Evolutionary conservation across 2,329 filamentous ascomycete genomes (phyloP), one percentile per base, ranked within the genome.

Genomic region (Fusarium subglutinans): DNA sequence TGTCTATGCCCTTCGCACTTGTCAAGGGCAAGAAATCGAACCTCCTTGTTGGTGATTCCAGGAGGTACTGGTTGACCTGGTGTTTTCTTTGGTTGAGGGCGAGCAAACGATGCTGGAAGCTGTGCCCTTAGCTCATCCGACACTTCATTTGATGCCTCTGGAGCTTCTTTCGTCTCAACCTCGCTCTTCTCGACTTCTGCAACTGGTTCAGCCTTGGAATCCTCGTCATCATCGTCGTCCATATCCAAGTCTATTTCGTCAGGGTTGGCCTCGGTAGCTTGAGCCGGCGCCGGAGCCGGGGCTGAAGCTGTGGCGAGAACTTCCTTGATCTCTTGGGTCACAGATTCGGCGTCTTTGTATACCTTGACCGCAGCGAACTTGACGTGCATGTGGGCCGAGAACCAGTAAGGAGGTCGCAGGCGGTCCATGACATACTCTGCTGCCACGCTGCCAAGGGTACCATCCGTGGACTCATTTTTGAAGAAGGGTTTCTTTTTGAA

Each of bases 321-420:
- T n/a, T 41, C 37, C 41, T 66, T 50, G 22, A 65, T 62, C 12
- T 72, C n/a, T 30, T 77, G 76, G 8, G 47, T 51, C 17, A 64
- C 47, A 40, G 48, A 30, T 33, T 84, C 78, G 22, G 82, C 80
- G 70, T 91, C 78, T 54, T 82, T 73, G 65, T 90, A 91, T n/a
- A 72, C 84, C 80, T 89, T 92, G 72, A 90, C 81, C 2, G 95
- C 96, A 2, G 92, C 83, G 80, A 93, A 98, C 80, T 96, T 97
- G 85, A 93, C 91, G 82, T 99, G 96, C 84, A 98, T 83, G 82
- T 99, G 96, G 6, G 95, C 96, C 43, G 93, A 92, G 80, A 98
- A 98, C 96, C 96, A 99, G 80, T 94, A 92, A 0, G 88, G 87
- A 15, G 96, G 96, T 59, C 94, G 88, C 59, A 99, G 83, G 37